Evolutionary conservation across 2,329 filamentous ascomycete genomes (phyloP).

Genomic region (Fusarium zealandicum): DNA sequence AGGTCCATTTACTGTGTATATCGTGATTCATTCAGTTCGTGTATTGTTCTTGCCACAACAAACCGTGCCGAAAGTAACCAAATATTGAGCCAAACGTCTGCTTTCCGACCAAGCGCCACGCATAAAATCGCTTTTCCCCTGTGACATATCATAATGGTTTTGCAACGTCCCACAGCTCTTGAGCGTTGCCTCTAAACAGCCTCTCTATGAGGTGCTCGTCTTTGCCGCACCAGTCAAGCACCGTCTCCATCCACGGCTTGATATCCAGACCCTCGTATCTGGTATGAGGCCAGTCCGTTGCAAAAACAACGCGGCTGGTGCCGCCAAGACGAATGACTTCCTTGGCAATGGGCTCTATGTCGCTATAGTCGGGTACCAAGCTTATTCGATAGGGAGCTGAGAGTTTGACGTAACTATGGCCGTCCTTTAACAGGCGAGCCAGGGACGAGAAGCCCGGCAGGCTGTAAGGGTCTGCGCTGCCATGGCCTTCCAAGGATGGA

Average conservation of each 20-base stretch:
- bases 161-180: constrained; percentile 53
- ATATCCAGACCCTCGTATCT: constrained; percentile 65
- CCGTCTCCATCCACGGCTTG: constrained; percentile 52
- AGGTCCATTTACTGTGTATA: too few relatives aligned
- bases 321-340: constrained; percentile 56
- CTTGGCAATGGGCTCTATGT: constrained; percentile 56
- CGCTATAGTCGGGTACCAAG: constrained; percentile 50
- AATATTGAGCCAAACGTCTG: not conserved
- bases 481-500: constrained; percentile 48
- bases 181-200: constrained; percentile 63
- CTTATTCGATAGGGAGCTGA: constrained; percentile 66
- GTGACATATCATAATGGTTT: not conserved
- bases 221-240: constrained; percentile 60
- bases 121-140: not conserved
- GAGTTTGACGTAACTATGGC: constrained; percentile 63
- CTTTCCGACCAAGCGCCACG: not conserved
- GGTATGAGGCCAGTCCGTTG: constrained; percentile 71
- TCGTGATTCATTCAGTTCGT: too few relatives aligned
- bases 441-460: constrained; percentile 48
- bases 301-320: constrained; percentile 59
- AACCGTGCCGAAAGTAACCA: too few relatives aligned
- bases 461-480: constrained; percentile 35
- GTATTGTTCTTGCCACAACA: too few relatives aligned
- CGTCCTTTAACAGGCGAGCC: constrained; percentile 54
- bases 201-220: constrained; percentile 54